Evolutionary conservation across 2,329 filamentous ascomycete genomes (phyloP).

Genomic region (Plectosphaerella plurivora): DNA sequence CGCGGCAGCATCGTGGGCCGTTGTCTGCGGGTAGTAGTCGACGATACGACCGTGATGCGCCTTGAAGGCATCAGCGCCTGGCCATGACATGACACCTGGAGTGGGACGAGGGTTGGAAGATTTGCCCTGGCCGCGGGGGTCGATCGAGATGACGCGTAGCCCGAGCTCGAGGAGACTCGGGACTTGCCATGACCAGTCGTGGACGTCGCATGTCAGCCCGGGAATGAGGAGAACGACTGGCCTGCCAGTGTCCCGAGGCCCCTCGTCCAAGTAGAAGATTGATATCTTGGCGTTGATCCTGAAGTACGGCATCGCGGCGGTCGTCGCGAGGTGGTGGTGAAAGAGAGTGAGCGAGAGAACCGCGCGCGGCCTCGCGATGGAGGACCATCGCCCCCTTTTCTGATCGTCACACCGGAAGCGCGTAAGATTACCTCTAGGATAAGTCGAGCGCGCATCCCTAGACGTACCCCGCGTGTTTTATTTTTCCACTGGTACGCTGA

Average conservation of each 20-base stretch:
- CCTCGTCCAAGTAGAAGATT: slow-evolving; percentile 7
- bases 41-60: slow-evolving; percentile 2
- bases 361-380: too few species aligned
- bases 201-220: slow-evolving; percentile 5
- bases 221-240: slow-evolving; percentile 2
- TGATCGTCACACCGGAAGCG: too few species aligned
- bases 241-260: neutral
- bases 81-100: slow-evolving; percentile 1
- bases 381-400: too few species aligned
- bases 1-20: slow-evolving; percentile 3
- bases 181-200: slow-evolving; percentile 7
- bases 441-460: too few species aligned
- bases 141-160: slow-evolving; percentile 6
- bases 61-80: slow-evolving; percentile 2
- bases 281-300: neutral
- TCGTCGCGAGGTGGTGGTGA: neutral
- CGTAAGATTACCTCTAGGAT: too few species aligned
- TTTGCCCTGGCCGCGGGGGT: slow-evolving; percentile 4
- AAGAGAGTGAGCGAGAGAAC: too few species aligned
- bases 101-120: slow-evolving; percentile 4
- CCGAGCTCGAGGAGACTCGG: slow-evolving; percentile 1
- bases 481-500: too few species aligned
- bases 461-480: too few species aligned
- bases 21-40: slow-evolving; percentile 7
- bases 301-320: slow-evolving; percentile 5